Conservation (phyloP, 2,329 filamentous ascomycete genomes). For the Colletotrichum liriopes region DNA sequence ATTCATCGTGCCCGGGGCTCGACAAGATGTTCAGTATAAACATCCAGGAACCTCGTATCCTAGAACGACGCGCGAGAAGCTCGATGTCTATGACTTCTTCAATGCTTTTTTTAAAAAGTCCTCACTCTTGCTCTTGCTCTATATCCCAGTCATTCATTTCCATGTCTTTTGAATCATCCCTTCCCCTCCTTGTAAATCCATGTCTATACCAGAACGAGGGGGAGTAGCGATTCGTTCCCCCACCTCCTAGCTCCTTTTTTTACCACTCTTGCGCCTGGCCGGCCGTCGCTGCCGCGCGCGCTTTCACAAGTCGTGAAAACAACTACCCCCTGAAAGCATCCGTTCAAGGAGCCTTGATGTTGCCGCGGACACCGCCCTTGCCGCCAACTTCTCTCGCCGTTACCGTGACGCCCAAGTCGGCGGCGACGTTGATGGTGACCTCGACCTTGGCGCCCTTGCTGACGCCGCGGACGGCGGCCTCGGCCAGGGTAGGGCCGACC, state of each 20-base stretch:
- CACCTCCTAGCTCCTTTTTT: slow-evolving; percentile 6
- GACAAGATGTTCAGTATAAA: background rate
- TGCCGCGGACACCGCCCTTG: slow-evolving; percentile 86
- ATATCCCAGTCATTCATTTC: slow-evolving; percentile 34
- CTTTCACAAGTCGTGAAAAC: slow-evolving; percentile 10
- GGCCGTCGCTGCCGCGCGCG: background rate
- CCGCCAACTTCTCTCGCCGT: slow-evolving; percentile 89
- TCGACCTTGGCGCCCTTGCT: slow-evolving; percentile 94
- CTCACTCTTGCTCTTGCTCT: slow-evolving; percentile 29
- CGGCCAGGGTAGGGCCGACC: slow-evolving; percentile 84
- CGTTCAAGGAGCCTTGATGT: slow-evolving; percentile 52
- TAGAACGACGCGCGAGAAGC: slow-evolving; percentile 9
- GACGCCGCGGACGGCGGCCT: slow-evolving; percentile 85
- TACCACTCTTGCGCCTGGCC: slow-evolving; percentile 27
- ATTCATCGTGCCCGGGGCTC: background rate
- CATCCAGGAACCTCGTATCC: slow-evolving; percentile 1
- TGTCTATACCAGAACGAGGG: slow-evolving; percentile 26
- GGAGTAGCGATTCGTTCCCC: background rate
- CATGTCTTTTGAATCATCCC: slow-evolving; percentile 12
- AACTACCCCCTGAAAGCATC: background rate
- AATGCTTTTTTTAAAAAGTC: slow-evolving; percentile 31
- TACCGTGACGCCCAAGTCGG: slow-evolving; percentile 84
- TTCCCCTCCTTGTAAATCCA: slow-evolving; percentile 10
- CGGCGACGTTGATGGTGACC: slow-evolving; percentile 89
- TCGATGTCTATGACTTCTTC: slow-evolving; percentile 24